Evolutionary conservation across 2,329 filamentous ascomycete genomes (phyloP).

Genomic region (Penicillium sp.): DNA sequence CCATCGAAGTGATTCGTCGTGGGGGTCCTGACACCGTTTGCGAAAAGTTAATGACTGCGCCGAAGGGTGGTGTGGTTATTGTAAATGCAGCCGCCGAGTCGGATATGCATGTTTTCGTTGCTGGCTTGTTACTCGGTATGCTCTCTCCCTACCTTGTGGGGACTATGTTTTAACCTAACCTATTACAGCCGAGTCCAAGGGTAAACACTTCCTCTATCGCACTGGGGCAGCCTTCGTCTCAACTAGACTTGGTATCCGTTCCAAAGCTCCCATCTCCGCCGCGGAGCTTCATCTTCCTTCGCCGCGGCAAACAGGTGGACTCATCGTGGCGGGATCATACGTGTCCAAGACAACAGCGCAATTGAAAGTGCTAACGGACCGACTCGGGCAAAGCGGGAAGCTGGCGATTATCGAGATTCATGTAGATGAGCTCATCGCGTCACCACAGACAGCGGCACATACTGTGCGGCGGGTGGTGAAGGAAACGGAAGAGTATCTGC

Average conservation of each 20-base stretch:
- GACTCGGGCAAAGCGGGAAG: conserved; percentile 33
- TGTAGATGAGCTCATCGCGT: conserved; percentile 47
- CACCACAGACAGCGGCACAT: conserved; percentile 23
- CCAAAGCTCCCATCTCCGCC: conserved; percentile 50
- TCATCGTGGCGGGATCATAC: conserved; percentile 56
- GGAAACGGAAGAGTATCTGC: conserved; percentile 41
- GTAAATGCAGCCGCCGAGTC: conserved; percentile 53
- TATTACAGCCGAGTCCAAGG: conserved; percentile 31
- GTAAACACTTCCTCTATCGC: conserved; percentile 45
- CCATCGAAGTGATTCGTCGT: conserved; percentile 46
- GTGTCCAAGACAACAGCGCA: conserved; percentile 58
- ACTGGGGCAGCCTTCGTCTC: conserved; percentile 49
- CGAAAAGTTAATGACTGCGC: conserved; percentile 37
- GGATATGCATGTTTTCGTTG: conserved; percentile 54
- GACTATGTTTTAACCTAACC: not conserved
- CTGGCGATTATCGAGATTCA: conserved; percentile 48
- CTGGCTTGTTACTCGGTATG: conserved; percentile 44
- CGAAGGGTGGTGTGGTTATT: conserved; percentile 44
- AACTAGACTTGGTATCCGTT: conserved; percentile 50
- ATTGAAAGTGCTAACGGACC: conserved; percentile 42
- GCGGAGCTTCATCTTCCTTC: conserved; percentile 40
- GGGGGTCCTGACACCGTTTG: conserved; percentile 45
- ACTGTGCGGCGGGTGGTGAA: conserved; percentile 25
- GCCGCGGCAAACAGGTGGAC: conserved; percentile 41
- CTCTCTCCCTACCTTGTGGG: no score